Percentiles rank a stretch among this genome's conserved stretches.
These are phyloP conservation scores for Dichotomopilus funicola DNA, from an alignment of 2,329 filamentous ascomycete genomes.

Conservation along the genomic window DNA sequence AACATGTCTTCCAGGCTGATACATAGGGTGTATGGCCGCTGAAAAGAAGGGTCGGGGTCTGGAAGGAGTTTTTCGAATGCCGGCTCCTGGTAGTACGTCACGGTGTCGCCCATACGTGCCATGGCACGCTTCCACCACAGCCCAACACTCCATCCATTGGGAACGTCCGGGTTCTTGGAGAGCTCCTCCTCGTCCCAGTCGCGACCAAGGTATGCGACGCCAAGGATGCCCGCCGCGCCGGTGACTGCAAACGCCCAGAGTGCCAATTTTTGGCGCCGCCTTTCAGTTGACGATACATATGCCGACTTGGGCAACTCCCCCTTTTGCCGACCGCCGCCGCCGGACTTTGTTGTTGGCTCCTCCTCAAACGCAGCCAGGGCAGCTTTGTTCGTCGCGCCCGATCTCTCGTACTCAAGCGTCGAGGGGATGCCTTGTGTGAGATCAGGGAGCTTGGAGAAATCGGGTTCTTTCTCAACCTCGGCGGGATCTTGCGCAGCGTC, in stretches of 20 bases:
- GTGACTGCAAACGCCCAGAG: conserved; percentile 65
- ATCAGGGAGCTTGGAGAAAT: conserved; percentile 71
- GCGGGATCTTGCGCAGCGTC: conserved; percentile 13
- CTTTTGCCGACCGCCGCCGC: conserved; percentile 49
- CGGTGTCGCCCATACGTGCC: conserved; percentile 66
- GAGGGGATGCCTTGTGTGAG: conserved; percentile 93
- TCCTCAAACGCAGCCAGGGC: conserved; percentile 34
- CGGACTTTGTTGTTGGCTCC: conserved; percentile 28
- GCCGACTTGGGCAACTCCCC: conserved; percentile 67
- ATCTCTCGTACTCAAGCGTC: conserved; percentile 72
- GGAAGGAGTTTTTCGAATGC: conserved; percentile 90
- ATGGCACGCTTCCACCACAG: conserved; percentile 77
- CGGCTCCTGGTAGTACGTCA: conserved; percentile 93
- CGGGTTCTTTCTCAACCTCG: conserved; percentile 36
- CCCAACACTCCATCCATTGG: conserved; percentile 69
- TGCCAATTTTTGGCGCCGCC: conserved; percentile 67
- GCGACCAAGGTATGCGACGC: conserved; percentile 70
- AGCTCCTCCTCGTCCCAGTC: conserved; percentile 82
- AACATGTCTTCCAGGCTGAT: conserved; percentile 90
- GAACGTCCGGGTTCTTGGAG: conserved; percentile 59
- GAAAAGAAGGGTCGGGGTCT: conserved; percentile 69
- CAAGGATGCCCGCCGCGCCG: conserved; percentile 48
- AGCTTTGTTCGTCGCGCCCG: conserved; percentile 35
- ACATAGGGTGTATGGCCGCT: conserved; percentile 86
- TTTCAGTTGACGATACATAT: conserved; percentile 87